Percentiles rank a stretch among this genome's conserved stretches.
These are phyloP conservation scores for Pseudonitzschia multistriata DNA, from an alignment of 108 stramenopile species.

Conservation along the genomic window DNA sequence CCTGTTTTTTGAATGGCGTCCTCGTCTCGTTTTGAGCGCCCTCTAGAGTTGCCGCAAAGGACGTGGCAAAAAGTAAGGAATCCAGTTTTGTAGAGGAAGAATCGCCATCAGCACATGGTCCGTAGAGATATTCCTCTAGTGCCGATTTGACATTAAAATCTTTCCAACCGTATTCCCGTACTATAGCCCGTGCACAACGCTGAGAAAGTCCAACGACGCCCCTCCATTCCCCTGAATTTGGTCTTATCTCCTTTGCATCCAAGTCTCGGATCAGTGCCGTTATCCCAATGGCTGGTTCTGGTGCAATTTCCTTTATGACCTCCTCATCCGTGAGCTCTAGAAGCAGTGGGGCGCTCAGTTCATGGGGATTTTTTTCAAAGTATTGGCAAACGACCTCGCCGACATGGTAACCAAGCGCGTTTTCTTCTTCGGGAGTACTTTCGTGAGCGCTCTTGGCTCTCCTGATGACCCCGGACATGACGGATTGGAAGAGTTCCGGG, in stretches of 20 bases:
- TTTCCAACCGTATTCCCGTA: conserved; percentile 48
- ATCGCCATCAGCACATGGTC: conserved; percentile 19
- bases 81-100: conserved; percentile 29
- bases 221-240: conserved; percentile 32
- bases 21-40: conserved; percentile 38
- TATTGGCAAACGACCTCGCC: conserved; percentile 47
- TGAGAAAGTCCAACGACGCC: conserved; percentile 33
- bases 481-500: conserved; percentile 30
- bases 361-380: conserved; percentile 40
- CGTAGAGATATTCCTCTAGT: conserved; percentile 39
- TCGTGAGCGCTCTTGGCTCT: conserved; percentile 8
- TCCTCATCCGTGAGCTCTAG: conserved; percentile 39
- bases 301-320: conserved; percentile 43
- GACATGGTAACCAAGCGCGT: conserved; percentile 30
- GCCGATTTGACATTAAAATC: conserved; percentile 43
- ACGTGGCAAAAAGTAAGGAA: conserved; percentile 46
- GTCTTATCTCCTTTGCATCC: conserved; percentile 18
- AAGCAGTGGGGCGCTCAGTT: conserved; percentile 23
- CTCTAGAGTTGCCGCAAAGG: conserved; percentile 42
- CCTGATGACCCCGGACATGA: conserved; percentile 27
- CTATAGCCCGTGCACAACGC: conserved; percentile 43
- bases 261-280: conserved; percentile 38
- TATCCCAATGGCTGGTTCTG: conserved; percentile 48
- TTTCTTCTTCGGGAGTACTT: conserved; percentile 12
- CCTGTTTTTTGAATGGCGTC: conserved; percentile 15